phyloP scores from a whole-genome alignment of 2,329 filamentous ascomycete species.

The Monosporascus sp. region DNA sequence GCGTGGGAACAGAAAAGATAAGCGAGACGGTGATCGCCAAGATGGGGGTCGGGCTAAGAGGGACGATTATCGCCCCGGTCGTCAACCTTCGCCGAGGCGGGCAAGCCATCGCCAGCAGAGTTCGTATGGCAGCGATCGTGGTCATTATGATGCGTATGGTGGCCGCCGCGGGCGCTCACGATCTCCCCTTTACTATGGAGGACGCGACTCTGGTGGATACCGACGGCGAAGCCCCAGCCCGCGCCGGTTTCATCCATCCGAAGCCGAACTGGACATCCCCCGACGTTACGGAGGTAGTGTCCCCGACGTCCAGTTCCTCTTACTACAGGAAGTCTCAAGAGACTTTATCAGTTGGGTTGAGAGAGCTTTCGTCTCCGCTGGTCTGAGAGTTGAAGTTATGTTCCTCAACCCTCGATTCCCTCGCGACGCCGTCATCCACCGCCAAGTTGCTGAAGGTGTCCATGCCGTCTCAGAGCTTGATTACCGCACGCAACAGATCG shows the following conservation, averaged over 20 bases:
- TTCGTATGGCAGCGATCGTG: conserved; percentile 33
- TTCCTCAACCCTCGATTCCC: conserved; percentile 72
- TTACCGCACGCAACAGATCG: conserved; percentile 59
- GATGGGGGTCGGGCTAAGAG: conserved; percentile 17
- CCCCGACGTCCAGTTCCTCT: conserved; percentile 83
- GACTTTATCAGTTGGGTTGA: conserved; percentile 84
- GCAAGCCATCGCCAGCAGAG: conserved; percentile 29
- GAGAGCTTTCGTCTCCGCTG: conserved; percentile 64
- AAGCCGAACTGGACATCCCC: conserved; percentile 64
- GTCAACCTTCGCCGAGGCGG: conserved; percentile 21
- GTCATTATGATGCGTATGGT: conserved; percentile 32
- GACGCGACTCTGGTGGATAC: conserved; percentile 47
- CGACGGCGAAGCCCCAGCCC: conserved; percentile 69
- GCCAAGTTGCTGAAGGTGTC: conserved; percentile 85
- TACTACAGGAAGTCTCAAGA: conserved; percentile 70
- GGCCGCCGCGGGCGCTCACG: conserved; percentile 59
- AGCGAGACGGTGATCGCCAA: conserved; percentile 42
- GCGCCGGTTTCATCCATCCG: conserved; percentile 40
- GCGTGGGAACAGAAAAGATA: conserved; percentile 42
- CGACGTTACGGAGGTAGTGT: conserved; percentile 68
- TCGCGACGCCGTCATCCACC: conserved; percentile 72
- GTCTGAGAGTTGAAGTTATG: conserved; percentile 72
- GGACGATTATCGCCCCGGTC: conserved; percentile 22
- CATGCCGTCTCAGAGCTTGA: conserved; percentile 77
- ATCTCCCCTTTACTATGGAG: conserved; percentile 51